A percentile compares a stretch with the other conserved stretches of the same genome.
These are phyloP conservation scores for Solanum aculeatissimum DNA, from an alignment of 305 asterid species.

Conservation along the genomic window DNA sequence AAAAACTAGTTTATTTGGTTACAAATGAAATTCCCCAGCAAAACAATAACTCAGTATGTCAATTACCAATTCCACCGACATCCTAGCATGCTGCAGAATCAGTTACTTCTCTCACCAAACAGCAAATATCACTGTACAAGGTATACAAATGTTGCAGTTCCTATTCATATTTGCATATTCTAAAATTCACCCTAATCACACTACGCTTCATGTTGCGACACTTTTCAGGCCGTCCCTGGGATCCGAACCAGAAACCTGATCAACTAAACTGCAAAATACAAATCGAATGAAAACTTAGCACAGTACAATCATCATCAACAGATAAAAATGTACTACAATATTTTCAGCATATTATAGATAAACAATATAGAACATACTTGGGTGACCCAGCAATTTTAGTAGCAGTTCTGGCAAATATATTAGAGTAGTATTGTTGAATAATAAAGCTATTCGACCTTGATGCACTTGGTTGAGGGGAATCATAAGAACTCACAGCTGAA, in stretches of 20 bases:
- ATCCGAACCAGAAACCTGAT: slow-evolving; percentile 7
- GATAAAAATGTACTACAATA: not conserved
- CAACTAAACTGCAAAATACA: slow-evolving; percentile 19
- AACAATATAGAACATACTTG: slow-evolving; percentile 11
- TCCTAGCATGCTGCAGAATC: not conserved
- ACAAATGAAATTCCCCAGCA: not conserved
- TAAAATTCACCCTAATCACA: not conserved
- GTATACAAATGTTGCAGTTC: not conserved
- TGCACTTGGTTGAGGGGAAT: slow-evolving; percentile 10
- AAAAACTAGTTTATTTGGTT: not conserved
- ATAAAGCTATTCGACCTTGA: slow-evolving; percentile 6
- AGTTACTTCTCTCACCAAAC: not conserved
- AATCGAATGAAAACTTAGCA: not conserved
- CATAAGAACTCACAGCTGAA: slow-evolving; percentile 7
- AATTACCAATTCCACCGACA: not conserved
- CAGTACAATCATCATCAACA: not conserved
- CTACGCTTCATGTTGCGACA: not conserved
- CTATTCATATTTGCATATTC: not conserved
- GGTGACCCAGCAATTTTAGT: slow-evolving; percentile 18
- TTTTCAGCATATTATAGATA: not conserved
- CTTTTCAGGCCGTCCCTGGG: not conserved
- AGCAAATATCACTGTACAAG: slow-evolving; percentile 3
- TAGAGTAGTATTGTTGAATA: slow-evolving; percentile 5
- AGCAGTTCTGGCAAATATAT: slow-evolving; percentile 3
- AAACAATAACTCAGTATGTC: not conserved